A percentile compares a stretch with the other conserved stretches of the same genome.
phyloP scores from a whole-genome alignment of 352 stramenopile species.

The Pythium vanterpoolii region DNA sequence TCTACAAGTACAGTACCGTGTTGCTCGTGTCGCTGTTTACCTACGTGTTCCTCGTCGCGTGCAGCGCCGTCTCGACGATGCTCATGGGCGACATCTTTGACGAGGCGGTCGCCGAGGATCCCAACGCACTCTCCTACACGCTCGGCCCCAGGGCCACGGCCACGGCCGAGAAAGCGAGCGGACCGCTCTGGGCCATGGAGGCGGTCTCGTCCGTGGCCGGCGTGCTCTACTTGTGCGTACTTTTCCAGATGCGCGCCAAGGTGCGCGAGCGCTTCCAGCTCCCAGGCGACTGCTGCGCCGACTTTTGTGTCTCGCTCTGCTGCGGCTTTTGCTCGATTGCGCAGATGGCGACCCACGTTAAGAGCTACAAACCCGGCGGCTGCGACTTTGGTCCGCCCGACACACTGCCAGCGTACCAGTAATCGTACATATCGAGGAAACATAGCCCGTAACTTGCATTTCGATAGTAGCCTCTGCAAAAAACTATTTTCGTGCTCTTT shows the following conservation, averaged over 20 bases:
- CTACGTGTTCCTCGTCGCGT: constrained; percentile 3
- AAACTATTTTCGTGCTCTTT: neutral
- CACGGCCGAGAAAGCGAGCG: neutral
- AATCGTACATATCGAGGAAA: no score
- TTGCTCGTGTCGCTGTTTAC: constrained; percentile 11
- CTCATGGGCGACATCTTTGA: neutral
- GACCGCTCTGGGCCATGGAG: neutral
- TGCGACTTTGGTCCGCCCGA: constrained; percentile 34
- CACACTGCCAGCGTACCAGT: constrained; percentile 33
- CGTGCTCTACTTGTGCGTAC: neutral
- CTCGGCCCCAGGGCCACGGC: neutral
- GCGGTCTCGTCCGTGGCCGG: neutral
- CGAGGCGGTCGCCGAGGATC: neutral
- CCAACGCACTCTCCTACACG: neutral
- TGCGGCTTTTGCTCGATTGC: constrained; percentile 44
- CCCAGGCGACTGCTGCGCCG: constrained; percentile 29
- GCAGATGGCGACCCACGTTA: constrained; percentile 54
- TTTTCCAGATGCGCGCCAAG: constrained; percentile 36
- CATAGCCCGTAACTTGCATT: no score
- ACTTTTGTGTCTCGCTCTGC: constrained; percentile 32
- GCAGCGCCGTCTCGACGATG: constrained; percentile 2
- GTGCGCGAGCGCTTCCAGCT: constrained; percentile 40
- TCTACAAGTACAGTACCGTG: constrained; percentile 18
- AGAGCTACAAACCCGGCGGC: constrained; percentile 44
- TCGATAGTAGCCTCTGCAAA: no score